Evolutionary conservation across 2,329 filamentous ascomycete genomes (phyloP).

Genomic region (Penicillium occitanis): DNA sequence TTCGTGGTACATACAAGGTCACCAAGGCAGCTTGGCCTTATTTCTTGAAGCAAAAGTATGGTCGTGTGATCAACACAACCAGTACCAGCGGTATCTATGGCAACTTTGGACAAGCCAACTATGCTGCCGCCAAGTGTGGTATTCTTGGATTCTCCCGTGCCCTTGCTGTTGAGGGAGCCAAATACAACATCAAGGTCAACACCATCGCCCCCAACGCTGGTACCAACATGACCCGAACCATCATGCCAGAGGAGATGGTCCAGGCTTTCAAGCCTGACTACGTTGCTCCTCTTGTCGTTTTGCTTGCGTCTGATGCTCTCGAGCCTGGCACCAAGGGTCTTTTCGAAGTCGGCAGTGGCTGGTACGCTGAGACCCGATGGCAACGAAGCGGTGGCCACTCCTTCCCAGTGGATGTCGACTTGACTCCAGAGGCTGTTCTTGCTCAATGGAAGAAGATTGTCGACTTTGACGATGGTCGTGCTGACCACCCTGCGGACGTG

Average conservation of each 20-base stretch:
- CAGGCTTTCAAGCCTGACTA: slow-evolving; percentile 99
- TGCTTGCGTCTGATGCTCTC: slow-evolving; percentile 84
- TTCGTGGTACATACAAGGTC: slow-evolving; percentile 92
- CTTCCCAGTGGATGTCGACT: slow-evolving; percentile 81
- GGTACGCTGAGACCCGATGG: slow-evolving; percentile 90
- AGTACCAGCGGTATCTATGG: slow-evolving; percentile 97
- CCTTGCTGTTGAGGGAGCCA: slow-evolving; percentile 85
- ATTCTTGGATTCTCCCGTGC: slow-evolving; percentile 95
- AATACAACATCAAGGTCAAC: slow-evolving; percentile 98
- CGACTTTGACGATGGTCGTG: slow-evolving; percentile 82
- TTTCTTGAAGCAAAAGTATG: slow-evolving; percentile 98
- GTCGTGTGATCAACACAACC: slow-evolving; percentile 93
- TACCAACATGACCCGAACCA: slow-evolving; percentile 88
- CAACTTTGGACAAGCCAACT: slow-evolving; percentile 99
- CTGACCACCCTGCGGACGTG: slow-evolving; percentile 79
- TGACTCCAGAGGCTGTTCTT: slow-evolving; percentile 81
- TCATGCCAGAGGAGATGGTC: slow-evolving; percentile 95
- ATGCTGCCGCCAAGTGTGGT: slow-evolving; percentile 84
- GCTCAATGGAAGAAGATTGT: slow-evolving; percentile 75
- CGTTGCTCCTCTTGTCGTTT: slow-evolving; percentile 87
- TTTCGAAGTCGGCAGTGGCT: slow-evolving; percentile 93
- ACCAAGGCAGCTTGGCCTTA: slow-evolving; percentile 98
- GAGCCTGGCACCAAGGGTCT: slow-evolving; percentile 79
- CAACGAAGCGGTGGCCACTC: slow-evolving; percentile 85
- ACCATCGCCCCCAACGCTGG: slow-evolving; percentile 97